Base-by-base conservation (phyloP, 129 eudicot genomes). In the Escallonia herrerae region DNA sequence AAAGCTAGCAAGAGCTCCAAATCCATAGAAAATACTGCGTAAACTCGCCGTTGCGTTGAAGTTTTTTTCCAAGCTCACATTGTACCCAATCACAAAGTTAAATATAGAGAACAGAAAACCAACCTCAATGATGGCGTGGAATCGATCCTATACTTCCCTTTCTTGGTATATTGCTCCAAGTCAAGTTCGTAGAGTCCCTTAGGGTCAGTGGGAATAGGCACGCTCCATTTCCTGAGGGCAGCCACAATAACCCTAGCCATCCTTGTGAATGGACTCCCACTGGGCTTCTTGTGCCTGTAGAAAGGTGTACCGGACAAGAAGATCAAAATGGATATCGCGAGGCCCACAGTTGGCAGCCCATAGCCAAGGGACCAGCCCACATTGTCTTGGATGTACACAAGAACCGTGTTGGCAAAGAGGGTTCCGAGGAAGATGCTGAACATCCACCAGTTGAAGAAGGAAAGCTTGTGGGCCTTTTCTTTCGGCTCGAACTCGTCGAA, bases 181-280 rank as follows among this genome's bases (percentile, higher is more conserved):
- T 70, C 68, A 44, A 76, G 64, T 22, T 76, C 81, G 52, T 76
- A 38, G 3, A 76, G 38, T 22, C 70, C 62, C 5, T 46, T 56
- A 6, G 48, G 38, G 38, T 72, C 76, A 9, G 14, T 6, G 37
- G 76, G 76, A 8, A 63, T 40, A 3, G 22, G 22, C 3, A 55
- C 56, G 9, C 64, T 37, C 69, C 69, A 62, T 10, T 72, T 72
- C 56, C 63, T 54, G 15, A 72, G 10, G 1, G 76, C 68, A 54
- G 76, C 76, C 39, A 72, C 63, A 5, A 72, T 43, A 6, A 72
- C 76, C 54, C 39, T 43, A 33, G 57, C 69, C 69, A 72, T 72
- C 6, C 49, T 22, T 9, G 56, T 63, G 39, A 63, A 54, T 3
- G 76, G 76, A 33, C 69, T 62, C 8, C 76, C 69, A 49, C 3